These are phyloP conservation scores for Lactarius vividus DNA, from an alignment of 768 basidiomycete genomes.

Conservation along the genomic window DNA sequence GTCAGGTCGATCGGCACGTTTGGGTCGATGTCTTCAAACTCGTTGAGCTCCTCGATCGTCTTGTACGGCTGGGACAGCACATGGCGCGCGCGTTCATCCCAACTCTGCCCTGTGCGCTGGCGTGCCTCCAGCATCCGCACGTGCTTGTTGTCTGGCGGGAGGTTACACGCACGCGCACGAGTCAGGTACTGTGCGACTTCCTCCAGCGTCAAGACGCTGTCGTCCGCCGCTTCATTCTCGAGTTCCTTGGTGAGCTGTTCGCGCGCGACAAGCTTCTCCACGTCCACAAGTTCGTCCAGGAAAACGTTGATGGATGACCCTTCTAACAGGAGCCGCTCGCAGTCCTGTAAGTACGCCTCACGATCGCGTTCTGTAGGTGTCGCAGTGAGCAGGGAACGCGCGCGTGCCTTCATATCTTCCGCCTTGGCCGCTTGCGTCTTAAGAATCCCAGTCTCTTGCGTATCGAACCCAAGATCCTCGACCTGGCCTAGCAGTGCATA, in stretches of 20 bases:
- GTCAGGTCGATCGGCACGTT: conserved; percentile 68
- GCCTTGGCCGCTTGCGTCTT: conserved; percentile 56
- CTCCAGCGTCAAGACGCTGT: conserved; percentile 63
- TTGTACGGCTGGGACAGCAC: conserved; percentile 68
- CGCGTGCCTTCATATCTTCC: conserved; percentile 60
- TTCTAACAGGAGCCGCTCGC: conserved; percentile 65
- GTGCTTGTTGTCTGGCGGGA: conserved; percentile 62
- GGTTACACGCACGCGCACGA: conserved; percentile 65
- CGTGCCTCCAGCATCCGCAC: conserved; percentile 63
- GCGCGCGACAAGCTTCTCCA: conserved; percentile 79
- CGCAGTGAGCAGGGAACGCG: conserved; percentile 48
- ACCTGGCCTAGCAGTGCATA: conserved; percentile 68
- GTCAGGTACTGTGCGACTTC: conserved; percentile 72
- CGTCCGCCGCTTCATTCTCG: conserved; percentile 63
- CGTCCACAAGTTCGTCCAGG: conserved; percentile 71
- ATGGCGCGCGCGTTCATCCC: conserved; percentile 69
- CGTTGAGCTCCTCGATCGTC: conserved; percentile 73
- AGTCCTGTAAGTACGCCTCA: conserved; percentile 60
- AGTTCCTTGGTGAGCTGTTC: conserved; percentile 76
- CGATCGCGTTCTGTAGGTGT: conserved; percentile 45
- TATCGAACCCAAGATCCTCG: conserved; percentile 79
- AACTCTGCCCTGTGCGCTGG: conserved; percentile 65
- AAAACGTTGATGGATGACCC: conserved; percentile 80
- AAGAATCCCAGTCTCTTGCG: conserved; percentile 65
- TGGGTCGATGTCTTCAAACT: conserved; percentile 62